Percentiles rank a stretch among this genome's conserved stretches.
phyloP scores from a whole-genome alignment of 169 alveolate species.

The Plasmodium adleri region DNA sequence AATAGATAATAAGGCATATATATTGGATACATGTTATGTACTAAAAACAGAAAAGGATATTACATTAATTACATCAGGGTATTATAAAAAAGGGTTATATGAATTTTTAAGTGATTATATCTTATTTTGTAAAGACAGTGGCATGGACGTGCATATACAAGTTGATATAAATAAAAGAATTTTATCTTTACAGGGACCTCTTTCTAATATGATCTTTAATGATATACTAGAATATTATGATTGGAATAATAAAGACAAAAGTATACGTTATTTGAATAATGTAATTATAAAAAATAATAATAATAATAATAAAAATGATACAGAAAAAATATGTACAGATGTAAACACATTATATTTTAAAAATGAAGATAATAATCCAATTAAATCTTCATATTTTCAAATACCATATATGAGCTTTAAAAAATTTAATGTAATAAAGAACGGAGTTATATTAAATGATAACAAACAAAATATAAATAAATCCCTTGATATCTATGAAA shows the following conservation, averaged over 20 bases:
- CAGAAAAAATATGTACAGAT: neutral
- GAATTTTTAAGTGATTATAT: constrained; percentile 82
- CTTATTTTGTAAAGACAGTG: constrained; percentile 78
- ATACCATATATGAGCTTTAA: constrained; percentile 75
- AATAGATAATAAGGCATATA: constrained; percentile 79
- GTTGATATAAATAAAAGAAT: constrained; percentile 63
- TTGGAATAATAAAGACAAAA: constrained; percentile 12
- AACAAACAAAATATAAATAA: neutral
- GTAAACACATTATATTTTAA: constrained; percentile 11
- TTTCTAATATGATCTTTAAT: constrained; percentile 51
- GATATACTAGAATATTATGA: constrained; percentile 45
- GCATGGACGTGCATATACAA: constrained; percentile 77
- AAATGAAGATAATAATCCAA: neutral
- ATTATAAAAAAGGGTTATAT: constrained; percentile 77
- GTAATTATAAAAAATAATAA: constrained; percentile 7
- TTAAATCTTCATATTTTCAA: constrained; percentile 11
- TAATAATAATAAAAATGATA: neutral
- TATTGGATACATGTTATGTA: constrained; percentile 81
- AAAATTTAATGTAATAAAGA: constrained; percentile 30
- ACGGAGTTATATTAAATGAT: neutral
- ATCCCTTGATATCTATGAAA: constrained; percentile 27
- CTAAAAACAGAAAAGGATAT: constrained; percentile 75
- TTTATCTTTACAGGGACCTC: constrained; percentile 82
- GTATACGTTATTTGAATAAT: constrained; percentile 30
- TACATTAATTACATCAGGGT: constrained; percentile 79